Evolutionary conservation across 495 filamentous ascomycete species (phyloP), one percentile per base, ranked within the genome.

Genomic region (Endocarpon pusillum): DNA sequence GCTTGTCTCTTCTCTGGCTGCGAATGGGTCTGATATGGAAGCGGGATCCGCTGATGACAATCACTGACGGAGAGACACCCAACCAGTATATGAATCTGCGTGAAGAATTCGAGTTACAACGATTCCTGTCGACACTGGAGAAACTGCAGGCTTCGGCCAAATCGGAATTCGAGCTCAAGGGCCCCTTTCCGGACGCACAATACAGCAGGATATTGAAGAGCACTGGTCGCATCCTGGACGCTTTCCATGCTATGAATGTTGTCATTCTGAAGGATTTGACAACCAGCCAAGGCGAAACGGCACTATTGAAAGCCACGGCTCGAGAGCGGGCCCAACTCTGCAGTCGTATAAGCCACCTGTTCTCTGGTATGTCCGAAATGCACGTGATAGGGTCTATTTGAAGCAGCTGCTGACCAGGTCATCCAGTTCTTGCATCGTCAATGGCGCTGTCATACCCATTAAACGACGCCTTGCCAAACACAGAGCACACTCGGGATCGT

Each of bases 11-110:
- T 19, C 63, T 97, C 8, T 94, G 87, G 73, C 64, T 97, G 10
- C 75, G 85, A 22, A 83, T 97, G 80, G 79, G 78, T n/a, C 61
- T 96, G 12, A 80, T 94, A 36, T 97, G 89, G 89, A 85, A 81
- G 49, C 72, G 81, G n/a, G 85, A 89, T n/a, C 89, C 89, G 0
- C 60, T 97, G 11, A 74, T 78, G 1, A 69, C 67, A 10, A 67
- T 91, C 19, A 62, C 81, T 1, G 64, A 70, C 23, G 58, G 56
- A 12, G 52, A 55, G 27, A 48, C 62, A 33, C 54, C 57, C 7
- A 60, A 73, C 14, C 60, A 68, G 7, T 94, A 92, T 50, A 79
- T 93, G 65, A 76, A 74, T 41, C 67, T 82, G 1, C 67, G 75
- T 11, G 89, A 96, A 52, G 83, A 87, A 49, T 66, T 81, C 7